Conservation (phyloP, 768 basidiomycete species). For the Boletus rex-veris region DNA sequence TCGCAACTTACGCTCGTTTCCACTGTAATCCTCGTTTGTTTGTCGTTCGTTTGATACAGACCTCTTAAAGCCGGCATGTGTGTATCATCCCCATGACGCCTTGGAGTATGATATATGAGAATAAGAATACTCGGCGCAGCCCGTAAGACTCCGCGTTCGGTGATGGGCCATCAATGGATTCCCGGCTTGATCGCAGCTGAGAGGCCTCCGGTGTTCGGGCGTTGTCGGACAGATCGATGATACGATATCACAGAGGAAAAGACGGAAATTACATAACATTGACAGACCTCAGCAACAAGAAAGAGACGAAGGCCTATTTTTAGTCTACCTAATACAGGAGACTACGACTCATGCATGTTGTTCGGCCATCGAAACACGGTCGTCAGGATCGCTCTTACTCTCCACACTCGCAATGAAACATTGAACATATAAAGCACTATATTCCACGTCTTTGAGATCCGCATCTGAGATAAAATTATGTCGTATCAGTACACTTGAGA, state of each 20-base stretch:
- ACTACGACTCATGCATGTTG: too few relatives aligned
- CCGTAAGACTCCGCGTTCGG: neutral
- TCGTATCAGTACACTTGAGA: too few relatives aligned
- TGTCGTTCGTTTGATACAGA: slow-evolving; percentile 19
- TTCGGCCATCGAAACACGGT: too few relatives aligned
- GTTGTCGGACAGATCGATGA: neutral
- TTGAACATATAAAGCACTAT: too few relatives aligned
- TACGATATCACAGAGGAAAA: neutral
- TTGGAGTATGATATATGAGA: neutral
- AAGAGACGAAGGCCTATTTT: too few relatives aligned
- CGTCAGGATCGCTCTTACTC: too few relatives aligned
- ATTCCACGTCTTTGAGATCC: too few relatives aligned
- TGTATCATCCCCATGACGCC: neutral
- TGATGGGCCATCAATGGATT: neutral
- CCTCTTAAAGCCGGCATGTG: neutral
- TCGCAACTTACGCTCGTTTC: slow-evolving; percentile 21
- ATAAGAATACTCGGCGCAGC: neutral
- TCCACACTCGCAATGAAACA: too few relatives aligned
- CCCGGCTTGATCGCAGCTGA: neutral
- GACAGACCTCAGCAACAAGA: too few relatives aligned
- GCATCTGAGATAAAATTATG: too few relatives aligned
- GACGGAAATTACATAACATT: slow-evolving; percentile 14
- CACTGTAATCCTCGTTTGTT: slow-evolving; percentile 5
- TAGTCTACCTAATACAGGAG: too few relatives aligned
- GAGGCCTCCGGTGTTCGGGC: neutral